Evolutionary conservation across 768 basidiomycete genomes (phyloP), one percentile per base, ranked within the genome.

Genomic region (Daedaleopsis sinensis): DNA sequence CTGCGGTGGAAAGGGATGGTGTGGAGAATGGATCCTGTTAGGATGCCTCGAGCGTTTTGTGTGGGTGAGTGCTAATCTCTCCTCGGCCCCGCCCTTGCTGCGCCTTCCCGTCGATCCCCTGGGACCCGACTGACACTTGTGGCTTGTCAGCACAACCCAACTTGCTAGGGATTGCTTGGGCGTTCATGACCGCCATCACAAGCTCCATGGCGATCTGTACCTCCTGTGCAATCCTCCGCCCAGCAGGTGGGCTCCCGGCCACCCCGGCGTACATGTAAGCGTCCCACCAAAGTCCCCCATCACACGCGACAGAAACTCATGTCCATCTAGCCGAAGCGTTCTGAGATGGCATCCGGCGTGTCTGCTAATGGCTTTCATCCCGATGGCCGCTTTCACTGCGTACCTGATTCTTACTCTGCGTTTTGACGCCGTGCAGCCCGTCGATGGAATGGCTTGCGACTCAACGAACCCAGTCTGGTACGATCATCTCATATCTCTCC

Each of bases 21-120:
- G 15, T 88, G 84, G 79, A 71, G 73, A 53, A 89, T 90, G 88
- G 76, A 85, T 64, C 85, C 88, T 0, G 76, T 74, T 52, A 68
- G 60, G 19, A 90, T 90, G 86, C 84, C 87, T 10, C 73, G 68
- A 38, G 64, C 68, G 32, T 89, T 90, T 64, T 89, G 88, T 66
- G 72, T 83, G 38, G 77, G 86, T 85, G 65, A 62, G 80, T 36
- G 71, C 42, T 60, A 15, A 11, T 9, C 23, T 10, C 23, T 49
- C 47, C 13, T 47, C 46, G 46, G 46, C 11, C 23, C 21, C 13
- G 19, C 47, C 21, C 16, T 13, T n/a, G 46, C 46, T 23, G 21
- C 27, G 27, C 27, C 27, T 32, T 32, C 27, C 27, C 27, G 27
- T 7, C 27, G 27, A 32, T 32, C 27, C 27, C 27, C n/a, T n/a